Base-by-base conservation (phyloP, 2,329 filamentous ascomycete genomes). In the Fusarium sp. region DNA sequence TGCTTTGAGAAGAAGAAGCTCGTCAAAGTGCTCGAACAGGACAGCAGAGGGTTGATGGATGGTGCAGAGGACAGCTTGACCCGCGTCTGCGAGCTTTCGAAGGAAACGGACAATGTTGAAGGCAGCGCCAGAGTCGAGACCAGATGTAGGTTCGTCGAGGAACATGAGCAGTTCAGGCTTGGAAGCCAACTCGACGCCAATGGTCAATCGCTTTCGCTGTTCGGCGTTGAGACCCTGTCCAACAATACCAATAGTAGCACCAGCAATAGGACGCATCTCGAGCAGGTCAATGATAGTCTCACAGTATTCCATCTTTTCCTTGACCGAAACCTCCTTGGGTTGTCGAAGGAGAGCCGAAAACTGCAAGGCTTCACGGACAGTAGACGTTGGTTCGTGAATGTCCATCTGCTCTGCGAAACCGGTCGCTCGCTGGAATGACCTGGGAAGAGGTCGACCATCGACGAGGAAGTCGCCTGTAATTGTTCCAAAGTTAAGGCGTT, bases 401-500 rank as follows among this genome's bases (percentile, higher is more conserved):
- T 93, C 91, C 82, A 90, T 89, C 74, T 93, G 91, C 77, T 93
- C 84, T 1, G 83, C 84, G 64, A 86, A 96, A 29, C 93, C 94
- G 1, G 93, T 95, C 77, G 93, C 93, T 54, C 94, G 89, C 80
- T 95, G 93, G 85, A 96, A 96, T 0, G 92, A 93, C 47, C 88
- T 89, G 63, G 94, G 93, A 16, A 93, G 89, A 56, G 90, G 90
- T 24, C 88, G 88, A 3, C 93, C 93, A 75, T 95, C 93, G 9
- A 95, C 92, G n/a, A 94, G 84, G 85, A 96, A 94, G 61, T 94
- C 91, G 59, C 94, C 94, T 1, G 88, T 89, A 13, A 96, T 89
- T 22, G 93, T 91, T 77, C 94, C 94, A 86, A 94, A 93, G 2
- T 89, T 94, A 42, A 93, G 90, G 76, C 94, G 92, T 59, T 91